Percentiles rank a stretch among this genome's conserved stretches.
phyloP scores from a whole-genome alignment of 192 early-diverging fungal species.

The Piromyces finnis region DNA sequence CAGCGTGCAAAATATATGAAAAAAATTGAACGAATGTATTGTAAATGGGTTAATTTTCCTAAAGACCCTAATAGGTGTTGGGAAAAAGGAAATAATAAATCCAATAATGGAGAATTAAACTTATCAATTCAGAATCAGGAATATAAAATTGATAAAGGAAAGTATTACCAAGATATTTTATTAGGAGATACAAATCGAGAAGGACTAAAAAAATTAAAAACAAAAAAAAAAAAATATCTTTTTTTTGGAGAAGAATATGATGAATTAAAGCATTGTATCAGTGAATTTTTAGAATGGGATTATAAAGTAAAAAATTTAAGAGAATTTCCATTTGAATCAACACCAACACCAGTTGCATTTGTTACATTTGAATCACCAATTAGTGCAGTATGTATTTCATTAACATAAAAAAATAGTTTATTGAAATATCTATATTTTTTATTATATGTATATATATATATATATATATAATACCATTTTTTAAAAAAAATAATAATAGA shows the following conservation, averaged over 20 bases:
- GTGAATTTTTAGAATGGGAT: not conserved
- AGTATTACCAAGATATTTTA: not conserved
- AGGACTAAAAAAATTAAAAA: not conserved
- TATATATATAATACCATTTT: too few species aligned
- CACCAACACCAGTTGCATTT: constrained; percentile 10
- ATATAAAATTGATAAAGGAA: not conserved
- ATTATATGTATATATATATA: too few species aligned
- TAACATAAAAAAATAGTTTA: too few species aligned
- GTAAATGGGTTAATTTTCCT: not conserved
- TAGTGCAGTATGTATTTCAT: constrained; percentile 13
- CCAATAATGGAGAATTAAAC: not conserved
- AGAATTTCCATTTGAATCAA: not conserved
- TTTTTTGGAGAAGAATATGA: not conserved
- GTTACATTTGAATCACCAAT: constrained; percentile 39
- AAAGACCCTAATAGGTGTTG: not conserved
- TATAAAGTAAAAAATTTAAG: not conserved
- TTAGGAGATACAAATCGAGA: not conserved
- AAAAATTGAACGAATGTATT: constrained; percentile 18
- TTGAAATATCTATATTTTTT: too few species aligned
- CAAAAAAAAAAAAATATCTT: not conserved
- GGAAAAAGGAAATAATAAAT: not conserved
- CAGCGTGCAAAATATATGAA: constrained; percentile 18
- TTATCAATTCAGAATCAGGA: too few species aligned
- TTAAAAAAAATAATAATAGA: too few species aligned
- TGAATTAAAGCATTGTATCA: not conserved